phyloP scores from a whole-genome alignment of 2,329 filamentous ascomycete genomes.

The Sporothrix humicola region DNA sequence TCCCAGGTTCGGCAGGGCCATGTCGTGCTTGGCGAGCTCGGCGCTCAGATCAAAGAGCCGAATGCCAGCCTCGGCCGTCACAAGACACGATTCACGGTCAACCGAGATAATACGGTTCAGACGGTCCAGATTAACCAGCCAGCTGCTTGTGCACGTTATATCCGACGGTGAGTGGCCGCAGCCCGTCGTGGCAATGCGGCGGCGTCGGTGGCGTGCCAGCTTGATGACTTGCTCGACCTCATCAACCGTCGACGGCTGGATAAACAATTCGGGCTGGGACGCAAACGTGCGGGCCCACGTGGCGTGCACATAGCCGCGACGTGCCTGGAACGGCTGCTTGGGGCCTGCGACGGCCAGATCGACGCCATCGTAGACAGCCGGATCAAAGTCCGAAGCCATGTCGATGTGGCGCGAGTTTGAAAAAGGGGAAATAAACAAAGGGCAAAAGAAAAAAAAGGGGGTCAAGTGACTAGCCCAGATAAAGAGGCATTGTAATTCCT shows the following conservation, averaged over 20 bases:
- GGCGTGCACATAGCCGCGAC: slow-evolving; percentile 74
- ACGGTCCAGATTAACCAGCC: slow-evolving; percentile 92
- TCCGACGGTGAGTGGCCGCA: slow-evolving; percentile 91
- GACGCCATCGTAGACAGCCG: slow-evolving; percentile 37
- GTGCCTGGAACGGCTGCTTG: slow-evolving; percentile 74
- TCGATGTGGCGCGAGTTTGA: not conserved
- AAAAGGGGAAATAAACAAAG: not conserved
- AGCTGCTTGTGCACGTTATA: slow-evolving; percentile 89
- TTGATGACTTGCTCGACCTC: slow-evolving; percentile 85
- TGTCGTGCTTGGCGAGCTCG: slow-evolving; percentile 73
- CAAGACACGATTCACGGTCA: slow-evolving; percentile 64
- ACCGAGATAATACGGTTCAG: slow-evolving; percentile 75
- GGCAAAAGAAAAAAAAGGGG: slow-evolving; percentile 15
- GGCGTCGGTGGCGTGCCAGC: slow-evolving; percentile 79
- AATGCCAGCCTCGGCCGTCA: slow-evolving; percentile 88
- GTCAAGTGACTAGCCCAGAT: not conserved
- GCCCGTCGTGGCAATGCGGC: slow-evolving; percentile 83
- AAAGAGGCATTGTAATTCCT: not conserved
- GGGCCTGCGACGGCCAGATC: slow-evolving; percentile 30
- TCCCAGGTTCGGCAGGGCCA: slow-evolving; percentile 89
- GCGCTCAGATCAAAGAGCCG: slow-evolving; percentile 75
- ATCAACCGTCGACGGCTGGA: slow-evolving; percentile 76
- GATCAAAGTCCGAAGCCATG: slow-evolving; percentile 32
- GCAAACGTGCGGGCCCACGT: slow-evolving; percentile 96
- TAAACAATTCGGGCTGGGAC: slow-evolving; percentile 86